Base-by-base conservation (phyloP, 2,329 filamentous ascomycete genomes). In the Leptosphaerulina australis region DNA sequence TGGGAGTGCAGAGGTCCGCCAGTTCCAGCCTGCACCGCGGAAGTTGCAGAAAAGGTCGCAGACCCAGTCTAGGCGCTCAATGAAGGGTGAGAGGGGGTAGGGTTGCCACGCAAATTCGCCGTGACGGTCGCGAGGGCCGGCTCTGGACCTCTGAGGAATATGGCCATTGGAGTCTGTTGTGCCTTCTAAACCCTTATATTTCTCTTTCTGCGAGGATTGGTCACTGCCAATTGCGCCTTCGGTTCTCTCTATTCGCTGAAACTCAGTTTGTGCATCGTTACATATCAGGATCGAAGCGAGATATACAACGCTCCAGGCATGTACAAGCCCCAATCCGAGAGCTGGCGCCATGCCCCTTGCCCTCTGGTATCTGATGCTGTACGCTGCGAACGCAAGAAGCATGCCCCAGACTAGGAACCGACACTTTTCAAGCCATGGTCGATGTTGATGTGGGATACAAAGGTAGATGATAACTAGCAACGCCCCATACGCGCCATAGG, bases 11-110 rank as follows among this genome's bases (percentile, higher is more conserved):
- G 77, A 72, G 18, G 77, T 77, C 4, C 83, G 76, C 76, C 82
- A 84, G 59, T 79, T 82, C 83, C 83, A 86, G 53, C 81, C 81
- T 25, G 81, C 76, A 8, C 83, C 84, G 36, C 83, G 77, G 60
- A 86, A 82, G 60, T 79, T 83, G 63, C 76, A 77, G 53, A 83
- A 76, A 28, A 85, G 66, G 49, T 85, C 83, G 9, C 77, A 56
- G 3, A 80, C 75, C 83, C 83, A 87, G 49, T 84, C 79, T 14
- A 85, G 58, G 12, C 83, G 79, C 55, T 83, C 79, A 17, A 70
- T 61, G 29, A 83, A 76, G 2, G 76, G 68, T 3, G 58, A 53
- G 4, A 60, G 29, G 0, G 83, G 81, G 57, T 81, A 83, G 2
- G 75, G 58, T 55, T 85, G 81, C 83, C 82, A 85, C 55, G 70